Base-by-base conservation (phyloP, 1,139 yeast genomes). In the Geotrichum restrictum region DNA sequence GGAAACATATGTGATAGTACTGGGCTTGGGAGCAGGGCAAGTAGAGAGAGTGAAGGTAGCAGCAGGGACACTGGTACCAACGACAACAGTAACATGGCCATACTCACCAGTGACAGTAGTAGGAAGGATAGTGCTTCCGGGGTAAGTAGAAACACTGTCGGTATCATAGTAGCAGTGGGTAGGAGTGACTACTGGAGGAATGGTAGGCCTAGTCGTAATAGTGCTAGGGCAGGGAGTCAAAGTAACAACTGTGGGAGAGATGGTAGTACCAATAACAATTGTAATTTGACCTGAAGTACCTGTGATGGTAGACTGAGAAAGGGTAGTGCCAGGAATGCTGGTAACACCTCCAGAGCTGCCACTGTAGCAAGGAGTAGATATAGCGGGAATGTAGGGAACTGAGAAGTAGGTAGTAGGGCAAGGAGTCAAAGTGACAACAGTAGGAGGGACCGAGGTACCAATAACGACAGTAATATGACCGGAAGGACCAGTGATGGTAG, bases 221-320 rank as follows among this genome's bases (percentile, higher is more conserved):
- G 55, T 52, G 32, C 41, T 21, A 3, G 29, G 40, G 36, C 54
- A 51, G 3, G 54, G 47, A n/a, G 54, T 21, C 11, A 51, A 40
- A 14, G 44, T 18, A 34, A 42, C 34, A 22, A 48, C 49, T 24
- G 55, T 43, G 6, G 52, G 46, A 27, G 46, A 49, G 33, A 43
- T 34, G 10, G 52, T 42, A 7, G 42, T 48, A 31, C 52, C 55
- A 22, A 37, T 36, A 8, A 18, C 33, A 31, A 52, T 44, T 2
- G 49, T 39, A n/a, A 47, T 49, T 22, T 36, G 36, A 6, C 49
- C 49, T 6, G 41, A 24, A 14, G 53, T 33, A 22, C 40, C 40
- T 2, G 45, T 29, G 24, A 50, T 34, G 10, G 53, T 50, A 8
- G 47, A 38, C 5, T 37, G 47, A 33, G 45, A 37, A 21, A 50